These are phyloP conservation scores for Borovskyia barvae DNA, from an alignment of 208 protist genomes.

Conservation along the genomic window DNA sequence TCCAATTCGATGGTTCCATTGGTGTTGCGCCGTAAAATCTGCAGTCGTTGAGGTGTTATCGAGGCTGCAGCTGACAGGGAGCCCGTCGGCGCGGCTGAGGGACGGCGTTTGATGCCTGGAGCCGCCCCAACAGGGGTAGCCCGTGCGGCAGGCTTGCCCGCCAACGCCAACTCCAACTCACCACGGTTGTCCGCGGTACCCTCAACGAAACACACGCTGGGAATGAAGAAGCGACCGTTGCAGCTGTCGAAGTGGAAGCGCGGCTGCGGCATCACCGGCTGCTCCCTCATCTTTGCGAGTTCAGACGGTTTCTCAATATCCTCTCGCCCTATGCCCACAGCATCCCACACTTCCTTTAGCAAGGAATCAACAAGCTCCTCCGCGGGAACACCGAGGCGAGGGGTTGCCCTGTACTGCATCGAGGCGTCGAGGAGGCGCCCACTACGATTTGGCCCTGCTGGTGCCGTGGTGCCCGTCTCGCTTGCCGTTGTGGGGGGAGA, in stretches of 20 bases:
- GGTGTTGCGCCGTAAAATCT: conserved; percentile 1
- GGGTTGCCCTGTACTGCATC: conserved; percentile 5
- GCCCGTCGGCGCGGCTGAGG: not conserved
- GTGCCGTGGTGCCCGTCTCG: too few relatives aligned
- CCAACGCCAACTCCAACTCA: conserved; percentile 32
- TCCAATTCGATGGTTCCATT: conserved; percentile 1
- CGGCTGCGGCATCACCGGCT: not conserved
- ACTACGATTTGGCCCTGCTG: too few relatives aligned
- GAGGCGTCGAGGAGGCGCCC: not conserved
- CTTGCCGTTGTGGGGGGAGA: too few relatives aligned
- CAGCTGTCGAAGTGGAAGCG: conserved; percentile 10
- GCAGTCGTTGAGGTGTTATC: not conserved
- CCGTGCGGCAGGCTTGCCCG: conserved; percentile 22
- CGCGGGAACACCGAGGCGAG: conserved; percentile 32
- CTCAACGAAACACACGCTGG: conserved; percentile 37
- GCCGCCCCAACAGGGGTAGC: conserved; percentile 77
- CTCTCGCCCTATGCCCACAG: conserved; percentile 36
- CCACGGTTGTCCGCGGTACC: conserved; percentile 53
- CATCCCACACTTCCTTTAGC: conserved; percentile 62
- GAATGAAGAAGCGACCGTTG: conserved; percentile 36
- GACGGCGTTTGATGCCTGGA: conserved; percentile 55
- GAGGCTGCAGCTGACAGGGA: not conserved
- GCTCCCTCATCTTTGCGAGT: not conserved
- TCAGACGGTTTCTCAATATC: conserved; percentile 49
- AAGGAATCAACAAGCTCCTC: conserved; percentile 51